Percentiles rank a stretch among this genome's conserved stretches.
These are phyloP conservation scores for Phaffia tasmanica DNA, from an alignment of 768 basidiomycete species.

Conservation along the genomic window DNA sequence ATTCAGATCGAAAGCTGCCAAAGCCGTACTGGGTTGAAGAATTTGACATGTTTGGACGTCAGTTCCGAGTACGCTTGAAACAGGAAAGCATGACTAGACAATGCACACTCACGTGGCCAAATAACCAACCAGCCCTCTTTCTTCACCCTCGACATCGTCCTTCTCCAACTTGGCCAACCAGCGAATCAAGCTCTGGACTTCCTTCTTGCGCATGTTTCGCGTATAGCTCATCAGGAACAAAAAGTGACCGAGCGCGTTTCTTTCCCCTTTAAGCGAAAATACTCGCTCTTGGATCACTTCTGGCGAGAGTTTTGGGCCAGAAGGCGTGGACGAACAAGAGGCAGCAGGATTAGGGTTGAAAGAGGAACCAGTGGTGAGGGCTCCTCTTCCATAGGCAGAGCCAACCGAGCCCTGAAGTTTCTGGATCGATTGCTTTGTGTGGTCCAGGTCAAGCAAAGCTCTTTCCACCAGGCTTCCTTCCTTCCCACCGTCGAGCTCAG, in stretches of 20 bases:
- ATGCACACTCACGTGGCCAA: constrained; percentile 26
- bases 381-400: constrained; percentile 39
- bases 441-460: constrained; percentile 56
- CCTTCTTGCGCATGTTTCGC: constrained; percentile 51
- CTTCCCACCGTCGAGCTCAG: constrained; percentile 29
- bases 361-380: not conserved
- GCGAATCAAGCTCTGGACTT: constrained; percentile 55
- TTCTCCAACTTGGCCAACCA: constrained; percentile 45
- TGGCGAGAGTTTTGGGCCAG: constrained; percentile 47
- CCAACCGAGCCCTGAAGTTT: constrained; percentile 51
- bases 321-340: constrained; percentile 3
- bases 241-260: constrained; percentile 54
- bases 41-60: constrained; percentile 24
- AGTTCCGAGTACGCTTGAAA: constrained; percentile 24
- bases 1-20: constrained; percentile 23
- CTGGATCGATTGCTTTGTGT: constrained; percentile 47
- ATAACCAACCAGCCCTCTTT: constrained; percentile 28
- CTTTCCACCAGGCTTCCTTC: constrained; percentile 44
- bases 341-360: constrained; percentile 27
- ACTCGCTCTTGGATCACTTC: constrained; percentile 58
- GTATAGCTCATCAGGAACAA: constrained; percentile 54
- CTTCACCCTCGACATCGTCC: constrained; percentile 24
- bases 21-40: constrained; percentile 25
- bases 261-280: constrained; percentile 63
- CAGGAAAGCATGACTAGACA: not conserved